Conservation (phyloP, 352 stramenopile genomes). For the Blastocystis hominis region DNA sequence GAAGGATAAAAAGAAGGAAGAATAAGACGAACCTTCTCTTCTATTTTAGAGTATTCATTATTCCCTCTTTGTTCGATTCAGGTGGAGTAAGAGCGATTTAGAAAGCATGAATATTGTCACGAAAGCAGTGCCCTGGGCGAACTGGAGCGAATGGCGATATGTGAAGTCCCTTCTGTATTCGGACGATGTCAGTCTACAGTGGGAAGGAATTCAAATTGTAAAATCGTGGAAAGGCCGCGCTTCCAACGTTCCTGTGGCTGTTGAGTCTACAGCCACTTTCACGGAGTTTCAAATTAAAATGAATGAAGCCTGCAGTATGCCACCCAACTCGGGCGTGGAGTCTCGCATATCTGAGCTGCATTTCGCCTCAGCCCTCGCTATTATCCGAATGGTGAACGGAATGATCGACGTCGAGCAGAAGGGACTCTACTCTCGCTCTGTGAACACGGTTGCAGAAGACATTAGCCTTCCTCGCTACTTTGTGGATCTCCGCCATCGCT, state of each 20-base stretch:
- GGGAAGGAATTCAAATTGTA: constrained; percentile 10
- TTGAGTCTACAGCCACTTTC: constrained; percentile 13
- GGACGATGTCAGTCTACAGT: not conserved
- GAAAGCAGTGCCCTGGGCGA: not conserved
- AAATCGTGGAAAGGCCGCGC: not conserved
- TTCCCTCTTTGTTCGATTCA: not conserved
- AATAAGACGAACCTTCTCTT: not conserved
- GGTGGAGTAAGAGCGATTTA: not conserved
- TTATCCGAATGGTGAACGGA: constrained; percentile 59
- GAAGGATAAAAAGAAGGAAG: constrained; percentile 65
- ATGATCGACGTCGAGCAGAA: constrained; percentile 56
- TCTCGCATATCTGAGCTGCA: not conserved
- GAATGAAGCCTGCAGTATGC: not conserved
- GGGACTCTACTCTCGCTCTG: constrained; percentile 29
- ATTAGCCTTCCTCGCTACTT: constrained; percentile 50
- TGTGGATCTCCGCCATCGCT: constrained; percentile 58
- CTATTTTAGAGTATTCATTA: not conserved
- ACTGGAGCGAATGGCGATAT: constrained; percentile 17
- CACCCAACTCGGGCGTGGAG: not conserved
- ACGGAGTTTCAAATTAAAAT: not conserved
- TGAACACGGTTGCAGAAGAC: constrained; percentile 29
- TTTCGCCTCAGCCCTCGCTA: constrained; percentile 6
- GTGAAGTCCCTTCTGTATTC: constrained; percentile 15
- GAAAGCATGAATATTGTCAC: not conserved
- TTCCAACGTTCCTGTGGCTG: not conserved